Evolutionary conservation across 2,329 filamentous ascomycete species (phyloP).

Genomic region (Ceratocystis smalleyi): DNA sequence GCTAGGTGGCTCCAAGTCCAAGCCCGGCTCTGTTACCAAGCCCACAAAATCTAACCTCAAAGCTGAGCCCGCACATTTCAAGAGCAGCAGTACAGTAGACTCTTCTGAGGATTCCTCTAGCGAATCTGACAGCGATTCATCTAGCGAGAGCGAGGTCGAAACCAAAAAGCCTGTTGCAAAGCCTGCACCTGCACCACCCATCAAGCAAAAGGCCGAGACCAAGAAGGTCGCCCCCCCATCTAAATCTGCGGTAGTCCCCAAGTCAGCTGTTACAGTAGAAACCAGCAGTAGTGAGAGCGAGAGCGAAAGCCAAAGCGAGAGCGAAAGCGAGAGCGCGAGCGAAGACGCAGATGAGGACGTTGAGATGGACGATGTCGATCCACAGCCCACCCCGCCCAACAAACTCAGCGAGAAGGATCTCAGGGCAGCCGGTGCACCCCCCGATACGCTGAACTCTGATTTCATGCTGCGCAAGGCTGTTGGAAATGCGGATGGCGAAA

Average conservation of each 20-base stretch:
- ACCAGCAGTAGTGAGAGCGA: conserved; percentile 7
- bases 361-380: conserved; percentile 20
- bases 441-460: conserved; percentile 33
- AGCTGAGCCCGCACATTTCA: background rate
- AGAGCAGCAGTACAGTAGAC: conserved; percentile 10
- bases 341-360: conserved; percentile 18
- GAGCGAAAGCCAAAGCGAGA: conserved; percentile 8
- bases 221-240: conserved; percentile 15
- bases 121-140: conserved; percentile 20
- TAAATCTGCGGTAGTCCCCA: conserved; percentile 19
- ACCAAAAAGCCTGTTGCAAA: conserved; percentile 20
- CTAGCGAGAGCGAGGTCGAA: conserved; percentile 20
- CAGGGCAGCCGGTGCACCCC: conserved; percentile 17
- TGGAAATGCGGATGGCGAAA: conserved; percentile 27
- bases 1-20: conserved; percentile 4
- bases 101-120: conserved; percentile 15
- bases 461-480: conserved; percentile 38
- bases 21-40: background rate
- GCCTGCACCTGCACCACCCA: conserved; percentile 18
- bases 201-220: conserved; percentile 13
- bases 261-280: background rate
- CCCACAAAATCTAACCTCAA: conserved; percentile 12
- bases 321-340: conserved; percentile 11
- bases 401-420: conserved; percentile 22
- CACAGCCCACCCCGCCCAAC: conserved; percentile 17